Evolutionary conservation across 2,329 filamentous ascomycete species (phyloP).

Genomic region (Claviceps pazoutovae): DNA sequence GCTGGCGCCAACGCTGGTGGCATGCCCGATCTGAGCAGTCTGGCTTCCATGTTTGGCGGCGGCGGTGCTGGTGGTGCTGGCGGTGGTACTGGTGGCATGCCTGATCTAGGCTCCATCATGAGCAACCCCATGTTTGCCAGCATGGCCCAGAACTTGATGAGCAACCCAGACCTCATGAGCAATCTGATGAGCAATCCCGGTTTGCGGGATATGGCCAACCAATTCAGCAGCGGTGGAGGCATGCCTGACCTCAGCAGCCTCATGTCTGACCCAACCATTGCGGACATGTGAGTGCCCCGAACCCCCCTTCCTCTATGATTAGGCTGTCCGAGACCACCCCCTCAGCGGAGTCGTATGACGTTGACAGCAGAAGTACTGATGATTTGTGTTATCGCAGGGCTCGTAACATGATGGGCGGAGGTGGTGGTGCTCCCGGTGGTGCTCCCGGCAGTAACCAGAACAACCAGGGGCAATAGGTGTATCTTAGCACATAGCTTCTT

Average conservation of each 20-base stretch:
- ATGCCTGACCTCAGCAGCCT: slow-evolving; percentile 77
- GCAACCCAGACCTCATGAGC: slow-evolving; percentile 81
- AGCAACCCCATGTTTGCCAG: slow-evolving; percentile 95
- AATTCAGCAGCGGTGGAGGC: slow-evolving; percentile 62
- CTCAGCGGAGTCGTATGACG: too few relatives aligned
- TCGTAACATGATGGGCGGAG: slow-evolving; percentile 32
- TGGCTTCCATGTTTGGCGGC: slow-evolving; percentile 60
- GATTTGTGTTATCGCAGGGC: slow-evolving; percentile 20
- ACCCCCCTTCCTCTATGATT: too few relatives aligned
- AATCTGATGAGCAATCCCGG: slow-evolving; percentile 92
- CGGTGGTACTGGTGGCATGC: slow-evolving; percentile 67
- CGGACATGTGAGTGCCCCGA: slow-evolving; percentile 66
- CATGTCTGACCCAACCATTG: slow-evolving; percentile 86
- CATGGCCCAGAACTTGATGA: slow-evolving; percentile 97
- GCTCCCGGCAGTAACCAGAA: slow-evolving; percentile 11
- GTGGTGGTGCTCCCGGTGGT: slow-evolving; percentile 16
- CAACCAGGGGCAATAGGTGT: neutral
- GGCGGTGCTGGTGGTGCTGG: slow-evolving; percentile 37
- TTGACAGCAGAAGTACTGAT: neutral
- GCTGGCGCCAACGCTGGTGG: slow-evolving; percentile 43
- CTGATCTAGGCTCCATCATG: slow-evolving; percentile 78
- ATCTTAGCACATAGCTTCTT: too few relatives aligned
- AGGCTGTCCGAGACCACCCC: too few relatives aligned
- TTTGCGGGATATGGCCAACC: slow-evolving; percentile 73
- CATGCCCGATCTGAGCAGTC: slow-evolving; percentile 55